Percentiles rank a stretch among this genome's conserved stretches.
Conservation (phyloP, 441 rosid species). For the Erodium moschatum region DNA sequence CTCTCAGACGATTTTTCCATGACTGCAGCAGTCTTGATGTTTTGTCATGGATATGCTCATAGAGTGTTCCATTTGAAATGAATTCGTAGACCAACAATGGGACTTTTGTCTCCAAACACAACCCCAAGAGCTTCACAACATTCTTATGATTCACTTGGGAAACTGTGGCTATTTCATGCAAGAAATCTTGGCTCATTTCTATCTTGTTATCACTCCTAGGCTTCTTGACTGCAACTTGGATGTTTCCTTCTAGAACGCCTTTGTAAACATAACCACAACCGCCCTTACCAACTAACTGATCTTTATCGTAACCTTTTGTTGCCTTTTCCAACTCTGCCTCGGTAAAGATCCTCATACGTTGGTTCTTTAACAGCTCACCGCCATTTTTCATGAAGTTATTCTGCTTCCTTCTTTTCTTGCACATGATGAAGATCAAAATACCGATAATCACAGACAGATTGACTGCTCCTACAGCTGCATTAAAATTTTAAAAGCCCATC, state of each 20-base stretch:
- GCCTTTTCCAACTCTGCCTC: background rate
- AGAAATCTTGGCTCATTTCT: too few species aligned
- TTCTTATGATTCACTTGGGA: background rate
- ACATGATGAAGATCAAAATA: too few species aligned
- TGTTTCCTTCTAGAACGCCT: too few species aligned
- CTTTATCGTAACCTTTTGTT: background rate
- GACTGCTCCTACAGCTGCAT: too few species aligned
- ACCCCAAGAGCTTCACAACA: background rate
- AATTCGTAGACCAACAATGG: background rate
- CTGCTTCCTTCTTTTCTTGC: too few species aligned
- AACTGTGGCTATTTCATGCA: background rate
- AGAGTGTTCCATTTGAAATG: background rate
- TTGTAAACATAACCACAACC: too few species aligned
- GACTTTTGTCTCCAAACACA: background rate
- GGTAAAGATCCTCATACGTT: background rate
- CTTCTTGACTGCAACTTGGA: too few species aligned
- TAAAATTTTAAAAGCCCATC: too few species aligned
- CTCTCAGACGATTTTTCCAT: constrained; percentile 2
- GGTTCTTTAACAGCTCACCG: background rate
- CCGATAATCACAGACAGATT: too few species aligned
- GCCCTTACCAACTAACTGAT: too few species aligned
- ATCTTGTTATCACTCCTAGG: too few species aligned
- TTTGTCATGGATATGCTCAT: background rate
- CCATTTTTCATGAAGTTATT: too few species aligned
- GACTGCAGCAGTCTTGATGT: background rate